These are phyloP conservation scores for Cardamine occulta DNA, from an alignment of 345 rosid species.

Conservation along the genomic window DNA sequence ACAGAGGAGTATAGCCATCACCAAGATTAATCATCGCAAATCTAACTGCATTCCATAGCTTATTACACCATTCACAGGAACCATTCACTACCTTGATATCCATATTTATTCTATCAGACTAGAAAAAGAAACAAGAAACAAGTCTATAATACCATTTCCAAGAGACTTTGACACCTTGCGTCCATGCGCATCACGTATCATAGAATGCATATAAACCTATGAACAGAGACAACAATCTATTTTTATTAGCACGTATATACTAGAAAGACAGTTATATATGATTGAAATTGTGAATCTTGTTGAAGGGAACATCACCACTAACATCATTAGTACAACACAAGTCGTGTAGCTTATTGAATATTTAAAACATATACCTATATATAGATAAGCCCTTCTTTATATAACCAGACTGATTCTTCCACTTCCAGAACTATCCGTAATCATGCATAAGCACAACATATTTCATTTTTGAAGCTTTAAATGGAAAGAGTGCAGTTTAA, in stretches of 20 bases:
- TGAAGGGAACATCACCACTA: slow-evolving; percentile 91
- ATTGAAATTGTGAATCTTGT: slow-evolving; percentile 55
- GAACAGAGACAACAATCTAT: slow-evolving; percentile 19
- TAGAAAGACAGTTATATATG: neutral
- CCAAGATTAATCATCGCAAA: slow-evolving; percentile 93
- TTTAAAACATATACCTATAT: slow-evolving; percentile 46
- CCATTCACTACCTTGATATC: slow-evolving; percentile 93
- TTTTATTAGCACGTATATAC: neutral
- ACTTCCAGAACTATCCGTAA: slow-evolving; percentile 67
- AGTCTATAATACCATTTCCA: slow-evolving; percentile 66
- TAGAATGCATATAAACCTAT: slow-evolving; percentile 93
- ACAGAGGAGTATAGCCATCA: slow-evolving; percentile 60
- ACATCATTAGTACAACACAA: slow-evolving; percentile 2
- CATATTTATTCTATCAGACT: slow-evolving; percentile 95
- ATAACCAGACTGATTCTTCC: slow-evolving; percentile 65
- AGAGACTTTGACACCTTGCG: slow-evolving; percentile 94
- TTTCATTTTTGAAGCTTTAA: neutral
- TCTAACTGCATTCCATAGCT: slow-evolving; percentile 93
- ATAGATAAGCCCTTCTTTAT: slow-evolving; percentile 73
- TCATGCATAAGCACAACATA: neutral
- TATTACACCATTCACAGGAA: slow-evolving; percentile 99
- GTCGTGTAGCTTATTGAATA: neutral
- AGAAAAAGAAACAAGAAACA: slow-evolving; percentile 24
- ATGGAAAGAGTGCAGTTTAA: neutral
- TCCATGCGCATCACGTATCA: slow-evolving; percentile 97